Evolutionary conservation across 1,284 basidiomycete species (phyloP).

Genomic region (Schizopora paradoxa): DNA sequence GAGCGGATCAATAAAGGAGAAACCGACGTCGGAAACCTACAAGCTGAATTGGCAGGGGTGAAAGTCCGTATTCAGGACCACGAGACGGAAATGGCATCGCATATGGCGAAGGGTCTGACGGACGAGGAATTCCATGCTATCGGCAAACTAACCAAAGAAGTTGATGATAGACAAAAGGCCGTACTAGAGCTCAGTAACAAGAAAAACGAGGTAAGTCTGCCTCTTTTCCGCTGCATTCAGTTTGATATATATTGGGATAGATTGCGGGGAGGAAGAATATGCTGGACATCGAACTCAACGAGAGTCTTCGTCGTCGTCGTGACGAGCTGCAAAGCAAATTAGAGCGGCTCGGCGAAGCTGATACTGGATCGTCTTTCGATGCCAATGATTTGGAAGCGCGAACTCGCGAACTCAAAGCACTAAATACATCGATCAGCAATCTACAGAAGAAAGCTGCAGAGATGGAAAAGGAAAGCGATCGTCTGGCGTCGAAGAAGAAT

Average conservation of each 20-base stretch:
- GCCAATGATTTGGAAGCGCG: slow-evolving; percentile 65
- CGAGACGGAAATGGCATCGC: slow-evolving; percentile 68
- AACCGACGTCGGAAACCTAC: slow-evolving; percentile 62
- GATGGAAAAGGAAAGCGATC: slow-evolving; percentile 68
- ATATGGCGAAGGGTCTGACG: slow-evolving; percentile 72
- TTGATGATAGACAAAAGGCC: slow-evolving; percentile 68
- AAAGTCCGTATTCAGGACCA: slow-evolving; percentile 60
- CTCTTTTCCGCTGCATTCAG: slow-evolving; percentile 3
- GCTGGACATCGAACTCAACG: slow-evolving; percentile 91
- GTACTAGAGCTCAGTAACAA: slow-evolving; percentile 65
- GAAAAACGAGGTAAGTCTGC: slow-evolving; percentile 64
- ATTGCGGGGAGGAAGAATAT: slow-evolving; percentile 74
- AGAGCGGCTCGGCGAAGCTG: slow-evolving; percentile 66
- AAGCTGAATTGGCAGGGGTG: slow-evolving; percentile 61
- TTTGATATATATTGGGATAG: slow-evolving; percentile 34
- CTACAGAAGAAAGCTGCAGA: slow-evolving; percentile 60
- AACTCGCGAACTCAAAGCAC: slow-evolving; percentile 59
- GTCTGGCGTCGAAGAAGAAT: slow-evolving; percentile 59
- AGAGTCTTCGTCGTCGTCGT: slow-evolving; percentile 73
- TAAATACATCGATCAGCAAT: slow-evolving; percentile 62
- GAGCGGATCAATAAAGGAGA: slow-evolving; percentile 66
- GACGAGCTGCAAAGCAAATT: slow-evolving; percentile 77
- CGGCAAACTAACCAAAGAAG: slow-evolving; percentile 67
- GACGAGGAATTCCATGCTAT: slow-evolving; percentile 69
- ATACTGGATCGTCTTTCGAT: slow-evolving; percentile 52